Evolutionary conservation across 2,329 filamentous ascomycete species (phyloP).

Genomic region (Cytospora leucostoma): DNA sequence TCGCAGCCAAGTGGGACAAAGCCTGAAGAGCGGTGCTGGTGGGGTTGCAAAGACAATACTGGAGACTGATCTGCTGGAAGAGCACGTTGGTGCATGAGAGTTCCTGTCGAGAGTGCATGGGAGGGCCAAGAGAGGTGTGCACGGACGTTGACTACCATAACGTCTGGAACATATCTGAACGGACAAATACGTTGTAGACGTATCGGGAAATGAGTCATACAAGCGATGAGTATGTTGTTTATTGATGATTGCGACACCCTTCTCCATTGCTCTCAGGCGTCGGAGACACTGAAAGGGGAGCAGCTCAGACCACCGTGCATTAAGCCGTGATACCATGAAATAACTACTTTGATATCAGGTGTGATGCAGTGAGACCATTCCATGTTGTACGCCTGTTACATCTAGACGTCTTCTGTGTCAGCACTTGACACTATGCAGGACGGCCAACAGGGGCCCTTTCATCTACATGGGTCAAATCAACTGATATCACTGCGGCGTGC

Average conservation of each 20-base stretch:
- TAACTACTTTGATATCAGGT: background rate
- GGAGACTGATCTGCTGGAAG: constrained; percentile 11
- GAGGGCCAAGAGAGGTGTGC: too few species aligned
- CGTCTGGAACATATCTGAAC: background rate
- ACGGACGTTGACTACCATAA: background rate
- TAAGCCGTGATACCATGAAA: background rate
- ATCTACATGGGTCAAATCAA: background rate
- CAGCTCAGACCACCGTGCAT: background rate
- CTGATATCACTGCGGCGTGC: background rate
- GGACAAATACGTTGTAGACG: too few species aligned
- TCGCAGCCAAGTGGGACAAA: constrained; percentile 17
- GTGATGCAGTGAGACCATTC: background rate
- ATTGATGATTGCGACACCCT: too few species aligned
- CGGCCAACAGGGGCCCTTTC: background rate
- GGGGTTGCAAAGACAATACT: constrained; percentile 1
- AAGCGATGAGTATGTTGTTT: background rate
- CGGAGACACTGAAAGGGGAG: background rate
- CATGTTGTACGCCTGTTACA: background rate
- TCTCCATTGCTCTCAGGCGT: background rate
- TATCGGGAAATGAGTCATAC: background rate
- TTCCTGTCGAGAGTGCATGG: background rate
- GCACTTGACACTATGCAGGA: background rate
- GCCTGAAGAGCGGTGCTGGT: background rate
- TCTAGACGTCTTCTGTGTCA: background rate
- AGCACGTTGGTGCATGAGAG: constrained; percentile 9